Conservation (phyloP, 257 asterid genomes). For the Handroanthus guayacan region DNA sequence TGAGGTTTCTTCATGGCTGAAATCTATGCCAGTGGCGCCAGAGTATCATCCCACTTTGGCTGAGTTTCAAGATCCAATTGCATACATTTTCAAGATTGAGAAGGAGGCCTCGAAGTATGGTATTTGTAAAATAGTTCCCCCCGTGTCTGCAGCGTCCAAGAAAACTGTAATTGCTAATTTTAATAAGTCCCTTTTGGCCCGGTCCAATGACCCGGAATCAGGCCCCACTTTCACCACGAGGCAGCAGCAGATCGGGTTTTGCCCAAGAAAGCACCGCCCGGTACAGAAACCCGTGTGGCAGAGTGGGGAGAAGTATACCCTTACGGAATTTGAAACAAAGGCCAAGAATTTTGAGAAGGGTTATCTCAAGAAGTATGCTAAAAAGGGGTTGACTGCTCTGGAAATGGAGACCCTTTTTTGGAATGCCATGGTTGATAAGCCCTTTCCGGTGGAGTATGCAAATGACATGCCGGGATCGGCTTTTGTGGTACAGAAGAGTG, state of each 20-base stretch:
- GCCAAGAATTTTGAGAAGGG: slow-evolving; percentile 83
- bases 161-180: slow-evolving; percentile 74
- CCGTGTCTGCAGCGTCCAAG: slow-evolving; percentile 69
- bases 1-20: slow-evolving; percentile 90
- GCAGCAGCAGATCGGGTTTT: slow-evolving; percentile 99
- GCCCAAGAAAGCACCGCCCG: slow-evolving; percentile 91
- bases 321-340: slow-evolving; percentile 76
- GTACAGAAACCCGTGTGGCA: slow-evolving; percentile 99
- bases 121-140: slow-evolving; percentile 96
- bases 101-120: slow-evolving; percentile 93
- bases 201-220: slow-evolving; percentile 53
- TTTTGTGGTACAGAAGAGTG: slow-evolving; percentile 55
- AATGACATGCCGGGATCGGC: slow-evolving; percentile 99
- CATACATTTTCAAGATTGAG: slow-evolving; percentile 96
- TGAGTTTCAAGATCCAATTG: slow-evolving; percentile 98
- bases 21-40: slow-evolving; percentile 93
- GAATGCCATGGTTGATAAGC: slow-evolving; percentile 95
- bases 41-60: slow-evolving; percentile 90
- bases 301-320: slow-evolving; percentile 85
- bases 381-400: slow-evolving; percentile 60
- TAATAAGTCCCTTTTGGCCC: slow-evolving; percentile 75
- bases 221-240: slow-evolving; percentile 90
- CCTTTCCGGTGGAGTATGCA: slow-evolving; percentile 93
- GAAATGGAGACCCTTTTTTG: slow-evolving; percentile 89
- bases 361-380: slow-evolving; percentile 65